Base-by-base conservation (phyloP, 108 stramenopile genomes). In the Nitzschia inconspicua region DNA sequence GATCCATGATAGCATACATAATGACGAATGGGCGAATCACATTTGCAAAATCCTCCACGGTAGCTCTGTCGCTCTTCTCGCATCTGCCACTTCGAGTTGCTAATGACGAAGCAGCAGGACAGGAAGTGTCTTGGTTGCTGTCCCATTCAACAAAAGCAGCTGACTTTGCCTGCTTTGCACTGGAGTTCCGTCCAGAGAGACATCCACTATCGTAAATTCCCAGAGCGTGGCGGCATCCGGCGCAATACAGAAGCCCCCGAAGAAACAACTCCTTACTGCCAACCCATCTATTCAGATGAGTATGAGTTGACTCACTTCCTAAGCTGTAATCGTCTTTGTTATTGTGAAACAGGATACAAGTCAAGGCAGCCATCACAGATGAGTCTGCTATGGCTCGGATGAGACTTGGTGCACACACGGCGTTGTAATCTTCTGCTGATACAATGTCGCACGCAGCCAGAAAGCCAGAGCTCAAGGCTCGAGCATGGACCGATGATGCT, bases 21-120 rank as follows among this genome's bases (percentile, higher is more conserved):
- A 70, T 74, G 40, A 92, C 73, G 84, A 89, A 83, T 3, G 91
- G 91, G 8, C 91, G 73, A 30, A 92, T 53, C 28, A 79, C 63
- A 36, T 44, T 60, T 8, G 68, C 52, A 62, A 83, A 92, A 40
- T 87, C 85, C 18, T 79, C 70, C 36, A 92, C 67, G 25, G 16
- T 49, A 7, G 72, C 58, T 25, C 47, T 44, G 32, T 28, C 31
- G 52, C 57, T 70, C 66, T 50, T 34, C 11, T 27, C 56, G 32
- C 28, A 41, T 13, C 40, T 37, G 23, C 9, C 28, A 43, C 31
- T 22, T 27, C 57, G 22, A n/a, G 28, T 23, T 7, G 3, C 4
- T 5, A 20, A n/a, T 24, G 25, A 19, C 24, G 69, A 37, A 50
- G 30, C 31, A 4, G 51, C 4, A n/a, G n/a, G n/a, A n/a, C n/a